Evolutionary conservation across 306 rosid species (phyloP).

Genomic region (Rosa rugosa): DNA sequence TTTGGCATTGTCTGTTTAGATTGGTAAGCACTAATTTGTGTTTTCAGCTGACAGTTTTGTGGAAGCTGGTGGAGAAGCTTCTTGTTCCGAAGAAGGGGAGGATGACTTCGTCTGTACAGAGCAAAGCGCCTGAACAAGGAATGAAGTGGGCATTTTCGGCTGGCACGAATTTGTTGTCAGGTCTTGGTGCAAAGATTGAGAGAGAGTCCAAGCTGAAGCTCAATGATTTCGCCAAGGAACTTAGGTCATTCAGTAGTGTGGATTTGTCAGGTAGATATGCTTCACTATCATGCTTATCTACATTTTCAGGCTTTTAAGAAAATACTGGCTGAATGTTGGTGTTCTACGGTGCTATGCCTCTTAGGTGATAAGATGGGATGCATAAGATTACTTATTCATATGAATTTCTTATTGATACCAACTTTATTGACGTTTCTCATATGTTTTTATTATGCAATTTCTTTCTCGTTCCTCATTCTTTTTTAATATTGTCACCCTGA

Average conservation of each 20-base stretch:
- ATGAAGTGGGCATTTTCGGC: constrained; percentile 73
- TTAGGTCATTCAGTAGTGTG: constrained; percentile 70
- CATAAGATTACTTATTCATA: background rate
- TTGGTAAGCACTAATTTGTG: constrained; percentile 55
- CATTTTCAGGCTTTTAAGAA: background rate
- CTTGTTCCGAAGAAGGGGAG: constrained; percentile 53
- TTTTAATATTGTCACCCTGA: background rate
- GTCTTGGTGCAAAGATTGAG: constrained; percentile 74
- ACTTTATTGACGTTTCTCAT: background rate
- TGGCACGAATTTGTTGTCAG: constrained; percentile 76
- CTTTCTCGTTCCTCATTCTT: background rate
- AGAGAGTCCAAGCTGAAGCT: constrained; percentile 83
- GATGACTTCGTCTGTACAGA: constrained; percentile 47
- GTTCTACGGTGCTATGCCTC: background rate
- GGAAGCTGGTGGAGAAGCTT: constrained; percentile 89
- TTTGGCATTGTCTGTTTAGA: constrained; percentile 21
- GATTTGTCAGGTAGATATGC: constrained; percentile 85
- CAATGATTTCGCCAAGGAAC: constrained; percentile 85
- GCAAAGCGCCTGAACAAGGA: constrained; percentile 57
- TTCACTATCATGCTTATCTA: constrained; percentile 4
- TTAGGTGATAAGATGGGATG: background rate
- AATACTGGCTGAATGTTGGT: background rate
- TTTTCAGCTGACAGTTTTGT: constrained; percentile 91
- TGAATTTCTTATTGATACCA: constrained; percentile 4
- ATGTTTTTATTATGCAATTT: background rate